Base-by-base conservation (phyloP, 805 yeast genomes). In the Wilhelminamyces savonicus region DNA sequence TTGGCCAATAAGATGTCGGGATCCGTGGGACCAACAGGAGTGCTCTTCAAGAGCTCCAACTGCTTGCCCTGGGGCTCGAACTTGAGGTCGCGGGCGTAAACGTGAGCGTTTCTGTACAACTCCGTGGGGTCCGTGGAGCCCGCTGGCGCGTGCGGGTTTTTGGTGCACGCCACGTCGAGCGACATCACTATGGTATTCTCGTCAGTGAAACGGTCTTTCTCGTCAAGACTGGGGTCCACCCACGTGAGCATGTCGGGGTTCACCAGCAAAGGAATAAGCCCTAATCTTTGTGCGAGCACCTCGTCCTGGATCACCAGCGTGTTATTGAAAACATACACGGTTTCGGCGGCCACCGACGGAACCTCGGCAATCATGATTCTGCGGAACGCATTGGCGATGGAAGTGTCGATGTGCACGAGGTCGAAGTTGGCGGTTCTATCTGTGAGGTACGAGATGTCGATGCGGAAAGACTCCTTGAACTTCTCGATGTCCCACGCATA, bases 261-360 rank as follows among this genome's bases (percentile, higher is more conserved):
- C 26, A 86, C 82, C 43, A 80, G 82, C 44, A 92, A 68, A 20
- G 98, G 98, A 28, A 90, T 71, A 41, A 92, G 69, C 28, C 98
- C 98, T 39, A 92, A 78, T 66, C 98, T 78, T 53, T 86, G 96
- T 4, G 98, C 90, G 41, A 92, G 71, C 13, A 92, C 96, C 63
- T 92, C 98, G 56, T 92, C 98, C 57, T 88, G 97, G 40, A 92
- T 85, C 28, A 92, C 96, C 1, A 96, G 85, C 2, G 98, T 92
- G 59, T 92, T 92, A 69, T 86, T 90, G 65, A 82, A 82, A 36
- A 92, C 73, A 53, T 80, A 87, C 12, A 92, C 86, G 39, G 84
- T 76, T 58, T 92, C 98, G 14, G 95, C 82, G 11, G 98, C 97
- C 27, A 90, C 94, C 2, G 92, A 74, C 13, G 98, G 98, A 23